Evolutionary conservation across 495 filamentous ascomycete species (phyloP).

Genomic region (Penicillium robsamsonii): DNA sequence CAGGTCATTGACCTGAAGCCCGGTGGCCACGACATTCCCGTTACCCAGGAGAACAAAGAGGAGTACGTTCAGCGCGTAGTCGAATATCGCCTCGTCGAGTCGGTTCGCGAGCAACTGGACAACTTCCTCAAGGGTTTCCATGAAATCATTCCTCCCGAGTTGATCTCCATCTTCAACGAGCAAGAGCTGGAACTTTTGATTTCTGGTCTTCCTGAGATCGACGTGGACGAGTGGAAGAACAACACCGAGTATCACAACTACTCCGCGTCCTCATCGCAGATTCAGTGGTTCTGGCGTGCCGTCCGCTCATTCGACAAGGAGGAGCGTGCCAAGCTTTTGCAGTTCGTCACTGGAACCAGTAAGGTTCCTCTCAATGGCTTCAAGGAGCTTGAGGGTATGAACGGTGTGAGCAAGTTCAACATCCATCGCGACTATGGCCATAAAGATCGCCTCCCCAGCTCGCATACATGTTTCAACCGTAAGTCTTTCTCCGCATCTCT

Average conservation of each 20-base stretch:
- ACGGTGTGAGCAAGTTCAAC: constrained; percentile 96
- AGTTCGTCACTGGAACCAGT: constrained; percentile 97
- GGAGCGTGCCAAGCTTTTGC: constrained; percentile 93
- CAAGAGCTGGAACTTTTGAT: constrained; percentile 97
- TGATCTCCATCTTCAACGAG: constrained; percentile 98
- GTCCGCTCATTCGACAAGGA: constrained; percentile 98
- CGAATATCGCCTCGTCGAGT: constrained; percentile 88
- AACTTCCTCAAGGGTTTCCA: constrained; percentile 97
- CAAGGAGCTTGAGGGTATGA: constrained; percentile 99
- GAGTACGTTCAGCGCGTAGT: constrained; percentile 92
- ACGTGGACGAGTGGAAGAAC: constrained; percentile 98
- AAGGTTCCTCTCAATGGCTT: constrained; percentile 99
- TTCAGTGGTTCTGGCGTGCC: constrained; percentile 99
- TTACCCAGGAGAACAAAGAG: constrained; percentile 98
- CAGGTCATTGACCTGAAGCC: constrained; percentile 83
- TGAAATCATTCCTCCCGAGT: constrained; percentile 91
- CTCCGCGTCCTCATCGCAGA: constrained; percentile 87
- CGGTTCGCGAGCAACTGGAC: constrained; percentile 91
- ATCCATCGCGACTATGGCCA: constrained; percentile 98
- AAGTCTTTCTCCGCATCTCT: constrained; percentile 46
- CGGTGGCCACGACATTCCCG: constrained; percentile 85
- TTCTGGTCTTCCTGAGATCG: constrained; percentile 94
- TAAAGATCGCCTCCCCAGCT: constrained; percentile 93
- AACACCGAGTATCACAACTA: constrained; percentile 99
- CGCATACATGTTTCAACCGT: constrained; percentile 99